These are phyloP conservation scores for Neofusicoccum laricinum DNA, from an alignment of 2,329 filamentous ascomycete species.

Conservation along the genomic window DNA sequence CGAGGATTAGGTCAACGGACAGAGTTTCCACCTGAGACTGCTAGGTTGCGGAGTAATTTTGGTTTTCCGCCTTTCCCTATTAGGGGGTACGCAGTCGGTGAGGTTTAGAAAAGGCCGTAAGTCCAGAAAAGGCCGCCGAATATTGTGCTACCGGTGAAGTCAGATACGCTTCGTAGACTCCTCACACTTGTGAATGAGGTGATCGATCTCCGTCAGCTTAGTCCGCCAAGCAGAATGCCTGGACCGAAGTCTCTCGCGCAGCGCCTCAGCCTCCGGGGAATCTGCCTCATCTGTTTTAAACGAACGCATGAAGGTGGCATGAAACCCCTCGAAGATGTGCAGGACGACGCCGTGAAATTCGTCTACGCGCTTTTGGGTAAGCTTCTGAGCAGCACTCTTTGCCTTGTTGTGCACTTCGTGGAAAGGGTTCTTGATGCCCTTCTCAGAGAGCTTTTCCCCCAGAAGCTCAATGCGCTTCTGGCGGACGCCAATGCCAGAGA, in stretches of 20 bases:
- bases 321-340: constrained; percentile 7
- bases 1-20: no score
- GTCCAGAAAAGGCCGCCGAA: no score
- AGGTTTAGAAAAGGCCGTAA: no score
- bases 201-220: neutral
- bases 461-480: neutral
- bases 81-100: no score
- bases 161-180: no score
- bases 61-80: no score
- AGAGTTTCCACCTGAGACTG: no score
- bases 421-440: neutral
- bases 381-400: neutral
- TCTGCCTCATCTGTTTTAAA: constrained; percentile 12
- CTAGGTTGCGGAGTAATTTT: no score
- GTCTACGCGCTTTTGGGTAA: neutral
- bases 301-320: constrained; percentile 11
- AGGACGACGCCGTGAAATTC: neutral
- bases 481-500: neutral
- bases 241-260: constrained; percentile 5
- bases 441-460: neutral
- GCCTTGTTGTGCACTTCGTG: neutral
- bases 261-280: neutral
- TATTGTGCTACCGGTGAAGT: no score
- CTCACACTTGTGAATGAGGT: neutral
- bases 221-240: neutral